Conservation (phyloP, 495 filamentous ascomycete genomes). For the Penicillium verhagenii region DNA sequence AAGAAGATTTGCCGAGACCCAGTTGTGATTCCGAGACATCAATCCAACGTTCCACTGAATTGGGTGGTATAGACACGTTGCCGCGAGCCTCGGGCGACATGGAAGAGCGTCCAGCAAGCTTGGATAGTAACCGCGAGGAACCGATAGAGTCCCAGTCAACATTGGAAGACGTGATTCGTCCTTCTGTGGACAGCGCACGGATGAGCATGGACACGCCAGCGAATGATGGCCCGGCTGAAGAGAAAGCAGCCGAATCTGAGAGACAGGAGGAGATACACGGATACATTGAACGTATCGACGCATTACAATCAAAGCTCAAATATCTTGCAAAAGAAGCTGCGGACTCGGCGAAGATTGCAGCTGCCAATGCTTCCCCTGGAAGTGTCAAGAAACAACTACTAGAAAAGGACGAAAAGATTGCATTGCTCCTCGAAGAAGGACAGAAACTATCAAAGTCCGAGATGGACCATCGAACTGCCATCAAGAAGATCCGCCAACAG, state of each 20-base stretch:
- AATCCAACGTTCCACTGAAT: conserved; percentile 35
- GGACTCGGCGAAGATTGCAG: conserved; percentile 65
- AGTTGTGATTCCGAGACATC: conserved; percentile 37
- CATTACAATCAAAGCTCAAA: conserved; percentile 83
- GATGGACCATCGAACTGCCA: conserved; percentile 73
- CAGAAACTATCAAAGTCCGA: conserved; percentile 85
- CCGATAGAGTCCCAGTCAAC: conserved; percentile 8
- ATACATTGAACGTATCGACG: conserved; percentile 89
- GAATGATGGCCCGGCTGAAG: conserved; percentile 34
- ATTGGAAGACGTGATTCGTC: conserved; percentile 1
- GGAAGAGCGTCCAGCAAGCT: conserved; percentile 4
- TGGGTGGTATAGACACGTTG: conserved; percentile 12
- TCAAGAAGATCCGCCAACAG: conserved; percentile 82
- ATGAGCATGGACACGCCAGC: conserved; percentile 13
- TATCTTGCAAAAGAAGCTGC: conserved; percentile 79
- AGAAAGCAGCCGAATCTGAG: conserved; percentile 59
- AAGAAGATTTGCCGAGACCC: conserved; percentile 13
- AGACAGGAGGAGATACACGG: conserved; percentile 77
- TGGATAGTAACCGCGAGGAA: conserved; percentile 9
- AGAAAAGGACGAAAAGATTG: conserved; percentile 88
- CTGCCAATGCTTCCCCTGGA: conserved; percentile 57
- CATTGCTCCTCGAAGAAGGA: conserved; percentile 86
- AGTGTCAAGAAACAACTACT: conserved; percentile 74
- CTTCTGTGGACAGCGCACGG: conserved; percentile 16
- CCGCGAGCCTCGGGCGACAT: conserved; percentile 17